These are phyloP conservation scores for Haberlea rhodopensis DNA, from an alignment of 257 asterid genomes.

Conservation along the genomic window DNA sequence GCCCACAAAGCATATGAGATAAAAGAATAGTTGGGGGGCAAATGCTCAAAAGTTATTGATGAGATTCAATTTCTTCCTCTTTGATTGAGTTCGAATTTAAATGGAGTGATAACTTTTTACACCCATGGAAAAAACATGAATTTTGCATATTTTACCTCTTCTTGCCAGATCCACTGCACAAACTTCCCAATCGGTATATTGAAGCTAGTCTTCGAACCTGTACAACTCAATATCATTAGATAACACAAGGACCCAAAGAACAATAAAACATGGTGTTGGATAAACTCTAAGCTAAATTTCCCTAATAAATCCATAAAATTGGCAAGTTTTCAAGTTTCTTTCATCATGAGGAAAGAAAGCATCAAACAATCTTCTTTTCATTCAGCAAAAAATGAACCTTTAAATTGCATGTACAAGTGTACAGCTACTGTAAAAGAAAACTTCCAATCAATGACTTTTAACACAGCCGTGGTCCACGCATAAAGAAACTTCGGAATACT, in stretches of 20 bases:
- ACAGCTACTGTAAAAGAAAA: not conserved
- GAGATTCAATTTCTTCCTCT: not conserved
- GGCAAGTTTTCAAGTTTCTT: not conserved
- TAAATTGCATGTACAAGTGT: not conserved
- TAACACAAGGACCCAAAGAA: not conserved
- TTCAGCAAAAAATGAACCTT: not conserved
- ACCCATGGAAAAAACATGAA: slow-evolving; percentile 13
- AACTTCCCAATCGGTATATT: slow-evolving; percentile 70
- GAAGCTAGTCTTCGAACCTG: slow-evolving; percentile 81
- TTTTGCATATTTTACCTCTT: slow-evolving; percentile 55
- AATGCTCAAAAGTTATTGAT: not conserved
- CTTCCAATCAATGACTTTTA: not conserved
- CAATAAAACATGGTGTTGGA: not conserved
- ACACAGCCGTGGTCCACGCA: slow-evolving; percentile 8
- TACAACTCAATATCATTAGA: slow-evolving; percentile 22
- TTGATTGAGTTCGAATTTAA: not conserved
- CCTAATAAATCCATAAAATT: not conserved
- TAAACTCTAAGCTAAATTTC: not conserved
- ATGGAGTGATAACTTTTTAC: not conserved
- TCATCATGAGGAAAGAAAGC: not conserved
- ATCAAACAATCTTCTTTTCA: not conserved
- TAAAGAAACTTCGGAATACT: not conserved
- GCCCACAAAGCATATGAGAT: not conserved
- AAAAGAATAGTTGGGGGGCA: not conserved
- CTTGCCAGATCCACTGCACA: slow-evolving; percentile 80